Conservation (phyloP, 2,329 filamentous ascomycete species). For the Diplodia intermedia region DNA sequence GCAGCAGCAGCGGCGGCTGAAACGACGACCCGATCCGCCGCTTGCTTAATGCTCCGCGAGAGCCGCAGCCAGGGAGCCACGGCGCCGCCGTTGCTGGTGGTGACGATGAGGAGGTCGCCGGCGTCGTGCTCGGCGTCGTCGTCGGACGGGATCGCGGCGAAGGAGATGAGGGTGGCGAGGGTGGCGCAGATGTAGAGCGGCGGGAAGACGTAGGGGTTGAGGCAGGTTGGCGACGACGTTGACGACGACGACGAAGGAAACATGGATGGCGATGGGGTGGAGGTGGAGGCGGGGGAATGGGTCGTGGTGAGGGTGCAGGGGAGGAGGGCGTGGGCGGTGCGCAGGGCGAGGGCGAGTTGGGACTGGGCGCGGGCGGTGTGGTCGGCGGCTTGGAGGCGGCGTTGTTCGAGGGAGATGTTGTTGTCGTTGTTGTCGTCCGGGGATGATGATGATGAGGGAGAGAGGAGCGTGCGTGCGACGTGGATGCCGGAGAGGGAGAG, state of each 20-base stretch:
- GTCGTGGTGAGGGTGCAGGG: conserved; percentile 42
- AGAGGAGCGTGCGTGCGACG: conserved; percentile 45
- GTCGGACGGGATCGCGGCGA: background rate
- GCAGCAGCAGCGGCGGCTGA: too few relatives aligned
- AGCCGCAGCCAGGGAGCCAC: conserved; percentile 51
- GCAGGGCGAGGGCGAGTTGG: conserved; percentile 47
- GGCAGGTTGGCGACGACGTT: background rate
- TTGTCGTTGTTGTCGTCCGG: conserved; percentile 38
- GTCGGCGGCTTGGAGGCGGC: conserved; percentile 37
- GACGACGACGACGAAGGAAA: conserved; percentile 35
- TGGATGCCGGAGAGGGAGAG: conserved; percentile 56
- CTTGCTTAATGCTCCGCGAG: conserved; percentile 47
- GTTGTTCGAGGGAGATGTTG: background rate
- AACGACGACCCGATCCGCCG: conserved; percentile 40
- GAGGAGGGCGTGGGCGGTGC: conserved; percentile 45
- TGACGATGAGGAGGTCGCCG: conserved; percentile 47
- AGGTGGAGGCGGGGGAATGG: too few relatives aligned
- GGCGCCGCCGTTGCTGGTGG: conserved; percentile 37
- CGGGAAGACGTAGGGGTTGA: background rate
- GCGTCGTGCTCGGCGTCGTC: too few relatives aligned
- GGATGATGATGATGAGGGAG: conserved; percentile 37
- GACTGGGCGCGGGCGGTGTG: conserved; percentile 50
- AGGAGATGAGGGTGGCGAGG: conserved; percentile 40
- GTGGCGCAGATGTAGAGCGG: conserved; percentile 52
- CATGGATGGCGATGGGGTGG: too few relatives aligned